Evolutionary conservation across 2,329 filamentous ascomycete species (phyloP).

Genomic region (Diaporthe sp.): DNA sequence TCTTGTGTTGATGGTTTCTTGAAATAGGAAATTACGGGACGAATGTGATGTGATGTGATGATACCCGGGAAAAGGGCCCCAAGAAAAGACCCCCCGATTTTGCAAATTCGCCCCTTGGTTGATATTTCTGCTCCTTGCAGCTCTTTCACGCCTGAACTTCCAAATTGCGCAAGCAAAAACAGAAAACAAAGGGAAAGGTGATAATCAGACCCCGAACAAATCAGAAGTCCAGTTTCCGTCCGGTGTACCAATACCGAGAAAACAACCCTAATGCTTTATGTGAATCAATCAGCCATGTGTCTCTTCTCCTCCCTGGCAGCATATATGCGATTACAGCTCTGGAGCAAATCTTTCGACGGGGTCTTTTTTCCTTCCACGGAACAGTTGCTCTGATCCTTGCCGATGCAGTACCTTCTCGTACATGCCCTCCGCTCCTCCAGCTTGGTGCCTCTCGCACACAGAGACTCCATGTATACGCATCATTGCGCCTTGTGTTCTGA

Average conservation of each 20-base stretch:
- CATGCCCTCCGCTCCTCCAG: slow-evolving; percentile 1
- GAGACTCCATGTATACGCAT: slow-evolving; percentile 7
- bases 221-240: slow-evolving; percentile 36
- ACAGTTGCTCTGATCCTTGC: not conserved
- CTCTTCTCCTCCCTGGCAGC: slow-evolving; percentile 9
- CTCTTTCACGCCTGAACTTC: slow-evolving; percentile 40
- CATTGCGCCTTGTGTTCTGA: not conserved
- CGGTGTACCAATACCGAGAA: slow-evolving; percentile 28
- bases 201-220: slow-evolving; percentile 24
- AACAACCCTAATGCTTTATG: slow-evolving; percentile 34
- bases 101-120: slow-evolving; percentile 14
- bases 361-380: not conserved
- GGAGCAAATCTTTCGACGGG: slow-evolving; percentile 10
- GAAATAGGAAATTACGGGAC: slow-evolving; percentile 34
- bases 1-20: slow-evolving; percentile 5
- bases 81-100: not conserved
- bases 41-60: slow-evolving; percentile 17
- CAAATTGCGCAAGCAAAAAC: slow-evolving; percentile 10
- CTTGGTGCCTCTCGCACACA: slow-evolving; percentile 3
- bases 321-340: slow-evolving; percentile 34
- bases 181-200: slow-evolving; percentile 6
- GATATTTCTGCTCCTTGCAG: slow-evolving; percentile 33
- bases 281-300: slow-evolving; percentile 17
- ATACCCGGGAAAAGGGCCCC: not conserved
- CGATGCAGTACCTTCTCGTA: slow-evolving; percentile 30